Evolutionary conservation across 371 early-diverging fungal genomes (phyloP), one percentile per base, ranked within the genome.

Genomic region (Mucor irregularis): DNA sequence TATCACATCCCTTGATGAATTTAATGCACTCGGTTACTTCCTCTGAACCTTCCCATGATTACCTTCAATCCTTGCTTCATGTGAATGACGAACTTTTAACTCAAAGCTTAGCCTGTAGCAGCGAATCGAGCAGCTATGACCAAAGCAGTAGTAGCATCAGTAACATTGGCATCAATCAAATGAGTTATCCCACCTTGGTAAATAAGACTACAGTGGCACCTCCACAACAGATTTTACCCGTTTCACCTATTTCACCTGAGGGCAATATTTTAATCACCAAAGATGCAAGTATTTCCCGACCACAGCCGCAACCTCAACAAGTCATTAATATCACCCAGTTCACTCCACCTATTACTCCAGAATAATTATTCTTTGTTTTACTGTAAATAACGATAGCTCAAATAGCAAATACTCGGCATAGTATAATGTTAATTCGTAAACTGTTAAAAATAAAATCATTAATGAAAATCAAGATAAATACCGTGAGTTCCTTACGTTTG

Each of bases 61-160:
- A 63, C 19, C 25, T 63, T 5, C 58, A 58, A 39, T 49, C 64
- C 4, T 22, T 63, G 9, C 34, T 63, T n/a, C 49, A 63, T 34
- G 58, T 58, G 2, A 63, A 63, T 38, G 64, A 63, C 22, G 44
- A 58, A 34, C 31, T 58, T 17, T 24, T 63, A 45, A 58, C 64
- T 31, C 42, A 60, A 42, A 60, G 61, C 29, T 29, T 60, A 34
- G 59, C 59, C 21, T 55, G n/a, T n/a, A n/a, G n/a, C n/a, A n/a
- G n/a, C n/a, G n/a, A n/a, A n/a, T n/a, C n/a, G n/a, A n/a, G n/a
- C n/a, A n/a, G n/a, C n/a, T n/a, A n/a, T n/a, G n/a, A n/a, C n/a
- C n/a, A n/a, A n/a, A n/a, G n/a, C n/a, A 5, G 22, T 35, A 14
- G 17, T 42, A 24, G 4, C 13, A 22, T 2, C 42, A 42, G 11